Base-by-base conservation (phyloP, 306 rosid genomes). In the Prunus padus region DNA sequence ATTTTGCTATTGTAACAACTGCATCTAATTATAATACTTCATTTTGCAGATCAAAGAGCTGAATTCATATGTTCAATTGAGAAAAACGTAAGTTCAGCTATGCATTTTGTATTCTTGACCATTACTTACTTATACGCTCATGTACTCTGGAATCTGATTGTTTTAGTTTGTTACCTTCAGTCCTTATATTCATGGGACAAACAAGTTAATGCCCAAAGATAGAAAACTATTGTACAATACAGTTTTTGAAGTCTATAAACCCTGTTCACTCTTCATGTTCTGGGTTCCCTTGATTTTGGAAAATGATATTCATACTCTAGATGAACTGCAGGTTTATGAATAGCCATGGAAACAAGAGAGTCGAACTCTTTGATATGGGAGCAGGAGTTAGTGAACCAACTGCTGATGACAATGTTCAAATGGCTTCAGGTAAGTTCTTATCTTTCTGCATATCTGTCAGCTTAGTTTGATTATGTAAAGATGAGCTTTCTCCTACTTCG, bases 31-130 rank as follows among this genome's bases (percentile, higher is more conserved):
- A 25, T 62, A 3, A 37, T 55, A 51, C 40, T 40, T 44, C 20
- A 26, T 76, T 87, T 81, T 87, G 87, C 92, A 96, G 99, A 92
- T 96, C 90, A 96, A 96, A 84, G 99, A 96, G 91, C 93, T 96
- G 79, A 96, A 96, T 79, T 90, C 97, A 57, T 92, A 88, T 71
- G 96, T 96, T 75, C 96, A 95, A 72, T 82, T 96, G 89, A 88
- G 99, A 84, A 96, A 96, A 89, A 90, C 98, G 98, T 92, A 85
- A 92, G 93, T 82, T 78, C 69, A 57, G 73, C 26, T 46, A 28
- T 77, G 31, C 56, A 52, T 74, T 69, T 84, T 44, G 19, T 16
- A 71, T 42, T n/a, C 45, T 71, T 78, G 49, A 42, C 60, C 63
- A 47, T 76, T 52, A 22, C 26, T 55, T 74, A 19, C 16, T 76